These are phyloP conservation scores for Monosporozyma servazzii DNA, from an alignment of 805 yeast genomes.

Conservation along the genomic window DNA sequence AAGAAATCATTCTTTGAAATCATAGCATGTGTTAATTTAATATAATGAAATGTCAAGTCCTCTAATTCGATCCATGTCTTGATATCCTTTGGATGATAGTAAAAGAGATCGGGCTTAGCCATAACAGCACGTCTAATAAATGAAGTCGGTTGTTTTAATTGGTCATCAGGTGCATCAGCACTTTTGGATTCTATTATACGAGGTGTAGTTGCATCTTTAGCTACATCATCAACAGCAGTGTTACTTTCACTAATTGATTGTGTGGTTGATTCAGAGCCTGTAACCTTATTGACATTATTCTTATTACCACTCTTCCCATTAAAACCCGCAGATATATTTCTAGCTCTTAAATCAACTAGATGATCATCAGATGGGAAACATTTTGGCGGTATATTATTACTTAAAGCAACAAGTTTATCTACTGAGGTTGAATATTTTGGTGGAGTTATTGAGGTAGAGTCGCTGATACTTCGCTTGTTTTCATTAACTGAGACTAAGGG, in stretches of 20 bases:
- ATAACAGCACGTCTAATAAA: conserved; percentile 19
- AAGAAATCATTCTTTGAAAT: conserved; percentile 42
- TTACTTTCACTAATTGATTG: background rate
- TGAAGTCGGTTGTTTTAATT: conserved; percentile 2
- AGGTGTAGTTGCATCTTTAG: background rate
- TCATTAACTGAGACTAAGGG: conserved; percentile 41
- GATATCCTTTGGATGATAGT: conserved; percentile 51
- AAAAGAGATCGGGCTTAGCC: conserved; percentile 38
- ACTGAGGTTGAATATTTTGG: background rate
- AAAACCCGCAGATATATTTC: conserved; percentile 19
- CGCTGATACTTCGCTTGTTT: background rate
- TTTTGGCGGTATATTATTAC: background rate
- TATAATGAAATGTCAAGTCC: conserved; percentile 38
- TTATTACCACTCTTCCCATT: background rate
- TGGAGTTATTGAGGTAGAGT: background rate
- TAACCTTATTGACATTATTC: background rate
- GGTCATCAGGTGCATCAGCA: background rate
- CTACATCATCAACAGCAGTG: background rate
- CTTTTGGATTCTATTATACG: background rate
- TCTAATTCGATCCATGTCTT: conserved; percentile 50
- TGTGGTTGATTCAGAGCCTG: background rate
- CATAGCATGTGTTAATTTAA: conserved; percentile 42
- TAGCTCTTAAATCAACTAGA: conserved; percentile 21
- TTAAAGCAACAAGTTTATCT: background rate
- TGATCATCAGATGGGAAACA: conserved; percentile 25